Evolutionary conservation across 2,329 filamentous ascomycete species (phyloP).

Genomic region (Ascosphaera acerosa): DNA sequence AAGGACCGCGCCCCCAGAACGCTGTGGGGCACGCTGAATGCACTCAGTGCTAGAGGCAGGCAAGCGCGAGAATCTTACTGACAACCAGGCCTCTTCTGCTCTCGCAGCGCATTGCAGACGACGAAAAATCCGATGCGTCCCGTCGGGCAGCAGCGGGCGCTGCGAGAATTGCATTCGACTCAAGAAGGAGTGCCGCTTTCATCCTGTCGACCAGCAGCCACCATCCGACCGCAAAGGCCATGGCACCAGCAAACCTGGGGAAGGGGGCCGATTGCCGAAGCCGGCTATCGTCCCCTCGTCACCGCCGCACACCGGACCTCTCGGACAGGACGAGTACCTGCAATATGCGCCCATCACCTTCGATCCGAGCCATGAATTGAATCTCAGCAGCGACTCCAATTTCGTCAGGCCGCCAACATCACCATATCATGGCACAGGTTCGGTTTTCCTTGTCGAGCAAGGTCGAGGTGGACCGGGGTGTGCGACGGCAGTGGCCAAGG

Average conservation of each 20-base stretch:
- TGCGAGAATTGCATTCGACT: conserved; percentile 84
- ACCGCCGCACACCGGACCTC: conserved; percentile 3
- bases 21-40: too few relatives aligned
- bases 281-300: background rate
- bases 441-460: too few relatives aligned
- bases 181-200: conserved; percentile 87
- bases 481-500: too few relatives aligned
- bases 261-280: conserved; percentile 9
- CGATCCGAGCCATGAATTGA: background rate
- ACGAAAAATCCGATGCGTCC: conserved; percentile 78
- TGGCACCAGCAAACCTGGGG: conserved; percentile 19
- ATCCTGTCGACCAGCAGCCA: conserved; percentile 57
- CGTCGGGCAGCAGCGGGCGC: conserved; percentile 45
- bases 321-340: conserved; percentile 2
- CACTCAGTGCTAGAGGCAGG: too few relatives aligned
- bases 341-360: background rate
- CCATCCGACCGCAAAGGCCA: conserved; percentile 24
- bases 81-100: too few relatives aligned
- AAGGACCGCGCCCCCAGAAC: too few relatives aligned
- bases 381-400: background rate
- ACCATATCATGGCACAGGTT: background rate
- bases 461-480: too few relatives aligned
- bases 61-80: too few relatives aligned
- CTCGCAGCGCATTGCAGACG: conserved; percentile 74
- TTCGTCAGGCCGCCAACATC: background rate